Percentiles rank a stretch among this genome's conserved stretches.
Conservation (phyloP, 2,329 filamentous ascomycete species). For the Arthrobotrys entomopaga region DNA sequence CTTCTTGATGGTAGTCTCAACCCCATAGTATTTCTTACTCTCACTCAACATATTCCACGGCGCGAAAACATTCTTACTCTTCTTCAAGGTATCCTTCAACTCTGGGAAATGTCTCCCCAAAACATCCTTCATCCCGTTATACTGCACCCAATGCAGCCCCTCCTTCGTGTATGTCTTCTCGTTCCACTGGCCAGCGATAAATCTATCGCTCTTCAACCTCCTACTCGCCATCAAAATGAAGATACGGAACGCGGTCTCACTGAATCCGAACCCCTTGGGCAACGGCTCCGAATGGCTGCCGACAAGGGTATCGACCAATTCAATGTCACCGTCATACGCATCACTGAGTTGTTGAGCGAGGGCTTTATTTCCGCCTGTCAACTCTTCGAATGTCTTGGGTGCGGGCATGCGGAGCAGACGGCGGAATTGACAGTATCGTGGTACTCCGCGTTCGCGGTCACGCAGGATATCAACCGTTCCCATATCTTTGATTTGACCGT, state of each 20-base stretch:
- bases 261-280: constrained; percentile 65
- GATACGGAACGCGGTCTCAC: constrained; percentile 65
- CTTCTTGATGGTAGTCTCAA: constrained; percentile 61
- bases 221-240: constrained; percentile 65
- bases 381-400: constrained; percentile 62
- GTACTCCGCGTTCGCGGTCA: constrained; percentile 65
- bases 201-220: constrained; percentile 64
- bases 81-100: constrained; percentile 60
- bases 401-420: constrained; percentile 63
- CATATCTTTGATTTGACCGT: constrained; percentile 63
- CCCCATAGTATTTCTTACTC: constrained; percentile 57
- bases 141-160: constrained; percentile 64
- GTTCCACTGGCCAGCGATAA: constrained; percentile 64
- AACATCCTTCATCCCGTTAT: constrained; percentile 64
- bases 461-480: constrained; percentile 65
- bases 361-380: constrained; percentile 62
- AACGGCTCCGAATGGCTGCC: constrained; percentile 64
- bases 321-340: constrained; percentile 63
- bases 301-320: constrained; percentile 64
- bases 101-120: constrained; percentile 64
- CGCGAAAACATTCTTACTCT: constrained; percentile 61
- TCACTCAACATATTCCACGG: constrained; percentile 59
- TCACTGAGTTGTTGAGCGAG: constrained; percentile 62
- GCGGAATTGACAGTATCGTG: constrained; percentile 65
- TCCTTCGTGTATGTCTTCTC: constrained; percentile 63